These are phyloP conservation scores for Trametes hirsuta DNA, from an alignment of 1,284 basidiomycete genomes.

Conservation along the genomic window DNA sequence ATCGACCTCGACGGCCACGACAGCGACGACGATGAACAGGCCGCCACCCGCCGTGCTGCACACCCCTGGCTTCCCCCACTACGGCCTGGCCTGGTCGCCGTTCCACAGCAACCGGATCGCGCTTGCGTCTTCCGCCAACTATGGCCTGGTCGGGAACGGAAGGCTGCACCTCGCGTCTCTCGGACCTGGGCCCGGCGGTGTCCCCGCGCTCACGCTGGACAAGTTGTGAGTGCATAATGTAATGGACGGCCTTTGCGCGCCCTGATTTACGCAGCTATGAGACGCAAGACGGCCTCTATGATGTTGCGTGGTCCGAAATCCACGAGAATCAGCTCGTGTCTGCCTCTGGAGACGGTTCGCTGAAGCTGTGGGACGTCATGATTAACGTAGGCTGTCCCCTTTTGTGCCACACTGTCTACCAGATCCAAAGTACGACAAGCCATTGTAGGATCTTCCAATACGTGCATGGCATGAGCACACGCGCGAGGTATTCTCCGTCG, in stretches of 20 bases:
- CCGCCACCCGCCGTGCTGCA: constrained; percentile 55
- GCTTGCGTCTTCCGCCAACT: constrained; percentile 91
- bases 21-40: constrained; percentile 45
- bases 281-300: constrained; percentile 93
- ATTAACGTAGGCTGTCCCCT: constrained; percentile 66
- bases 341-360: constrained; percentile 89
- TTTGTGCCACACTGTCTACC: constrained; percentile 14
- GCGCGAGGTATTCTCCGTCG: constrained; percentile 91
- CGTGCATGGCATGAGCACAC: constrained; percentile 93
- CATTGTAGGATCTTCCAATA: constrained; percentile 81
- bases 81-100: constrained; percentile 88
- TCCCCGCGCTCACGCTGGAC: constrained; percentile 55
- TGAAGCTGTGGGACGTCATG: constrained; percentile 91
- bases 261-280: constrained; percentile 67
- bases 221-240: constrained; percentile 55
- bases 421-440: constrained; percentile 36
- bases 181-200: constrained; percentile 49
- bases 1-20: constrained; percentile 43
- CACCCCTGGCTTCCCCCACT: constrained; percentile 88
- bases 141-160: constrained; percentile 94
- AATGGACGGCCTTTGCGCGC: constrained; percentile 26
- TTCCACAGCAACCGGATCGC: constrained; percentile 86
- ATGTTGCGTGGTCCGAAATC: constrained; percentile 90
- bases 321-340: constrained; percentile 95
- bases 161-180: constrained; percentile 74